Conservation (phyloP, 345 rosid genomes). For the Physaria fendleri region DNA sequence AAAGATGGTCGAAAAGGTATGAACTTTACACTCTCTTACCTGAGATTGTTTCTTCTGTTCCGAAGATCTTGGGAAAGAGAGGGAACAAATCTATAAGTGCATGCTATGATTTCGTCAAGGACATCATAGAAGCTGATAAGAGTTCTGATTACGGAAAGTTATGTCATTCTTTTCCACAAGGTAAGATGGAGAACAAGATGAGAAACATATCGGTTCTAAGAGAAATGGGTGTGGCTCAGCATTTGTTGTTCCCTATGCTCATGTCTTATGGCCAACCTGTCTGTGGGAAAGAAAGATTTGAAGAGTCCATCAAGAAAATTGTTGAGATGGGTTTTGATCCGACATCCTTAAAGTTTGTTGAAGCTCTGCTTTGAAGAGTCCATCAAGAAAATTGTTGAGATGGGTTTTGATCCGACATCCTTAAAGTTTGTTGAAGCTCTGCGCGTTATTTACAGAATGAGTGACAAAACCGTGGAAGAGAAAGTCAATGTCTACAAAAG, state of each 20-base stretch:
- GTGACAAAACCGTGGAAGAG: background rate
- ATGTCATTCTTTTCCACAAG: background rate
- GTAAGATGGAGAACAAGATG: background rate
- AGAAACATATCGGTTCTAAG: conserved; percentile 4
- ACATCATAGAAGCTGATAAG: background rate
- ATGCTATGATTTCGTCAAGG: conserved; percentile 10
- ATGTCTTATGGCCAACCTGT: background rate
- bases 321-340: conserved; percentile 25
- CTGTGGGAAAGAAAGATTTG: background rate
- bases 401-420: conserved; percentile 26
- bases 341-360: background rate
- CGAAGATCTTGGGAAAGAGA: conserved; percentile 13
- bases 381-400: conserved; percentile 2
- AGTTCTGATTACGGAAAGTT: background rate
- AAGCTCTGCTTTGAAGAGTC: conserved; percentile 22
- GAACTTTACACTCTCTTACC: conserved; percentile 4
- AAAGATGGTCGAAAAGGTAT: background rate
- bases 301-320: conserved; percentile 1
- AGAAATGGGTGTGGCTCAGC: conserved; percentile 16
- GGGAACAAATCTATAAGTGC: background rate
- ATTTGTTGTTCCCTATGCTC: background rate
- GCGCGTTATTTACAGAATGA: background rate
- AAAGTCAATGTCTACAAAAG: background rate
- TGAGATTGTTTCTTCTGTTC: conserved; percentile 1
- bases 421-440: conserved; percentile 27